Percentiles rank a stretch among this genome's conserved stretches.
phyloP scores from a whole-genome alignment of 2,329 filamentous ascomycete genomes.

The Cladophialophora psammophila region DNA sequence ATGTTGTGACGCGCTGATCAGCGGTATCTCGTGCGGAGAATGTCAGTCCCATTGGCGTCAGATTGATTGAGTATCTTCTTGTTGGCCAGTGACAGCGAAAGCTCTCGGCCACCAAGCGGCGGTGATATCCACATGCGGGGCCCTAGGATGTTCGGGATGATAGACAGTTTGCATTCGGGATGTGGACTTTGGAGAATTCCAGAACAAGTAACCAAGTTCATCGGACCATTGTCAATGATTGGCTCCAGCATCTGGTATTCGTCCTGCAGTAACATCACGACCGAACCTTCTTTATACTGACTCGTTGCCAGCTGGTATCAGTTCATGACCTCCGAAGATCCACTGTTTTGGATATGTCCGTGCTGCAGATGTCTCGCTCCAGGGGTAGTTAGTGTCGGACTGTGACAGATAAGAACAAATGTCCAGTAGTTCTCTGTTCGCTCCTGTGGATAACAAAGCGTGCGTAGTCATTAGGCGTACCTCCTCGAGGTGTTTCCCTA shows the following conservation, averaged over 20 bases:
- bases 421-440: not conserved
- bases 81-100: constrained; percentile 1
- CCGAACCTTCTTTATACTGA: not conserved
- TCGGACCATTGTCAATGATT: not conserved
- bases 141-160: not conserved
- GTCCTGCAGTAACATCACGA: not conserved
- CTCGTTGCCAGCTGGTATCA: not conserved
- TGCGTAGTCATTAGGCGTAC: not conserved
- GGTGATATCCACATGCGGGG: constrained; percentile 17
- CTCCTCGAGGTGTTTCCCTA: not conserved
- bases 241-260: not conserved
- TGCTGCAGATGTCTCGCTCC: not conserved
- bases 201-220: constrained; percentile 14
- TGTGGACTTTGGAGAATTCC: not conserved
- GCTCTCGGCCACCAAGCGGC: not conserved
- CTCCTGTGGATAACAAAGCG: not conserved
- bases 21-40: constrained; percentile 1
- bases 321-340: not conserved
- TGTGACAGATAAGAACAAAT: not conserved
- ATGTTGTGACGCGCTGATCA: not conserved
- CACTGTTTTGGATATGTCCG: not conserved
- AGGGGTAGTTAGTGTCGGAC: not conserved
- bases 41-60: not conserved
- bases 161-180: not conserved
- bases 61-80: not conserved